Percentiles rank a stretch among this genome's conserved stretches.
phyloP scores from a whole-genome alignment of 768 basidiomycete species.

The Pholiota conissans region DNA sequence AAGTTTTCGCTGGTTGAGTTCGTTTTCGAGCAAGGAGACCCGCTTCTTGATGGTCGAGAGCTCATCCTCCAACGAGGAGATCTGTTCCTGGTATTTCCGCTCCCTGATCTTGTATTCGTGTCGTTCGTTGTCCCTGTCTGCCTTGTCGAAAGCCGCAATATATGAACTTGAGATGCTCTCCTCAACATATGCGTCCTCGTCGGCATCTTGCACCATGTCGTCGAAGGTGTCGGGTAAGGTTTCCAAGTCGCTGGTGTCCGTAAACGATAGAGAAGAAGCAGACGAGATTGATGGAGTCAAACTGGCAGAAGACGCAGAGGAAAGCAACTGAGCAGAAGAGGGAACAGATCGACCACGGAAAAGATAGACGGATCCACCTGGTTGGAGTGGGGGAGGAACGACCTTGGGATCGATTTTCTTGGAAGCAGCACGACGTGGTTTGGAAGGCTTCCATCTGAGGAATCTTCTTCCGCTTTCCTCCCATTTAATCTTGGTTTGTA shows the following conservation, averaged over 20 bases:
- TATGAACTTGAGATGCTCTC: background rate
- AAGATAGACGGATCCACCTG: too few species aligned
- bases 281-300: too few species aligned
- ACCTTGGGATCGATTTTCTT: background rate
- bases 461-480: background rate
- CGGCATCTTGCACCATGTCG: background rate
- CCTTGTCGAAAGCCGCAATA: background rate
- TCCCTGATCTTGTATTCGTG: background rate
- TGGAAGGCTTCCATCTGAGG: background rate
- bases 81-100: background rate
- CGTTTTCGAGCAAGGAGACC: too few species aligned
- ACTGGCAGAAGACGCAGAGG: too few species aligned
- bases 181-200: background rate
- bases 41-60: background rate
- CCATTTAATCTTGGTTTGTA: background rate
- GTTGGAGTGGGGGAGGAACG: too few species aligned
- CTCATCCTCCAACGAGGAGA: background rate
- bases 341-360: too few species aligned
- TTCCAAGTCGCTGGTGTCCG: background rate
- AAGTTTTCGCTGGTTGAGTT: too few species aligned
- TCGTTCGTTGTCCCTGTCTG: background rate
- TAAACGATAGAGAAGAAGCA: too few species aligned
- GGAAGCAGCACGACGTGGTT: background rate
- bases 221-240: background rate
- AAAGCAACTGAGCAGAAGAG: too few species aligned